phyloP scores from a whole-genome alignment of 1,284 basidiomycete genomes.

The Microbotryomycetes sp. region DNA sequence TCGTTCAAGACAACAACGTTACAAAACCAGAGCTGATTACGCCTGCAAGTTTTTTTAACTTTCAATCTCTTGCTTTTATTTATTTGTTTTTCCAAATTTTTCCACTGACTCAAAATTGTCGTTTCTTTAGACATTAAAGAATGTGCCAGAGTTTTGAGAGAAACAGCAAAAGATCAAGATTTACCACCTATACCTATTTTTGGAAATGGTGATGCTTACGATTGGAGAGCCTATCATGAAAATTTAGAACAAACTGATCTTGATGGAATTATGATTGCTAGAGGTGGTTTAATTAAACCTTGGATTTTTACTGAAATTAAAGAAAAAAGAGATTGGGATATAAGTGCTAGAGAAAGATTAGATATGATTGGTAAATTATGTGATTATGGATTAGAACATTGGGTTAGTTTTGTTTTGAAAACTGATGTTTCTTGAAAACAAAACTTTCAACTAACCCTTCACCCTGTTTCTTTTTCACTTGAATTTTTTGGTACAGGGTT shows the following conservation, averaged over 20 bases:
- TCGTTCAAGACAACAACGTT: conserved; percentile 76
- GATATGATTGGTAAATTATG: conserved; percentile 71
- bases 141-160: conserved; percentile 80
- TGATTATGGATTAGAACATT: conserved; percentile 47
- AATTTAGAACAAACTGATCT: conserved; percentile 70
- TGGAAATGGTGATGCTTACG: conserved; percentile 91
- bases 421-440: too few relatives aligned
- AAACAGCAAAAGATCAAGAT: conserved; percentile 64
- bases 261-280: conserved; percentile 90
- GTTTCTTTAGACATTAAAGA: conserved; percentile 58
- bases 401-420: conserved; percentile 20
- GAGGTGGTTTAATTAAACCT: conserved; percentile 91
- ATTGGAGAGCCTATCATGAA: conserved; percentile 73
- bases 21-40: conserved; percentile 60
- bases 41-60: conserved; percentile 45
- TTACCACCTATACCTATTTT: conserved; percentile 82
- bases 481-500: too few relatives aligned
- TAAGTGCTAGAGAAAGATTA: conserved; percentile 80
- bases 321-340: conserved; percentile 89
- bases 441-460: too few relatives aligned
- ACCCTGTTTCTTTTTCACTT: too few relatives aligned
- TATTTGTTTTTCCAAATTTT: background rate
- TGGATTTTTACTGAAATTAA: conserved; percentile 97
- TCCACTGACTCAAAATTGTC: too few relatives aligned
- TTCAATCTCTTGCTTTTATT: background rate